Conservation (phyloP, 305 asterid genomes). For the Fraxinus ornus region DNA sequence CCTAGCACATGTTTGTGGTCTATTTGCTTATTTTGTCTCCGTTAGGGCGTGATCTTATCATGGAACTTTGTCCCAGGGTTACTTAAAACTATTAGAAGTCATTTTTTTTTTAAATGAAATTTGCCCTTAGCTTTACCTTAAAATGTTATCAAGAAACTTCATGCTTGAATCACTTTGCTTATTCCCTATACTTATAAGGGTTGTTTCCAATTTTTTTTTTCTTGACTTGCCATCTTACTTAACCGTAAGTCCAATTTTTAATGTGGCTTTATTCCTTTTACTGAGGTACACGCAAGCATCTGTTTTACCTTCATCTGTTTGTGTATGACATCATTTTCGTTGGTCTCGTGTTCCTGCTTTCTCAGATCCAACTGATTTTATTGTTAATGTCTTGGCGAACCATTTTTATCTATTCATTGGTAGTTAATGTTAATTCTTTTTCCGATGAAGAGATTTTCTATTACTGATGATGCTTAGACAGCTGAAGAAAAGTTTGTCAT, state of each 20-base stretch:
- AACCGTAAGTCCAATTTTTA: not conserved
- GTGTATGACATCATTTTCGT: not conserved
- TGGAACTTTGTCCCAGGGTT: not conserved
- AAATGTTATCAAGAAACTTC: not conserved
- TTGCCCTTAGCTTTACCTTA: not conserved
- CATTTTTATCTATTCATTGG: not conserved
- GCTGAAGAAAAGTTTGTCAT: not conserved
- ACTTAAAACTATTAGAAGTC: not conserved
- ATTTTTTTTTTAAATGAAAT: not conserved
- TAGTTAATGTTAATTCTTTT: not conserved
- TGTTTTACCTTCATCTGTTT: not conserved
- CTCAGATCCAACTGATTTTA: not conserved
- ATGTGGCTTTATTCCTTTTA: not conserved
- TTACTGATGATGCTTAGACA: not conserved
- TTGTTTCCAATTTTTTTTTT: not conserved
- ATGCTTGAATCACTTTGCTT: not conserved
- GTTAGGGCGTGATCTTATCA: not conserved
- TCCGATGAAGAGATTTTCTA: not conserved
- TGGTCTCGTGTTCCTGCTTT: not conserved
- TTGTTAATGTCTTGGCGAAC: not conserved
- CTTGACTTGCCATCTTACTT: not conserved
- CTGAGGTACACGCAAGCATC: not conserved
- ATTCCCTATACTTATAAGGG: not conserved
- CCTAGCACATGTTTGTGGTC: not conserved
- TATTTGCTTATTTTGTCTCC: not conserved